Evolutionary conservation across 768 basidiomycete genomes (phyloP), one percentile per base, ranked within the genome.

Genomic region (Lanmaoa rubissima): DNA sequence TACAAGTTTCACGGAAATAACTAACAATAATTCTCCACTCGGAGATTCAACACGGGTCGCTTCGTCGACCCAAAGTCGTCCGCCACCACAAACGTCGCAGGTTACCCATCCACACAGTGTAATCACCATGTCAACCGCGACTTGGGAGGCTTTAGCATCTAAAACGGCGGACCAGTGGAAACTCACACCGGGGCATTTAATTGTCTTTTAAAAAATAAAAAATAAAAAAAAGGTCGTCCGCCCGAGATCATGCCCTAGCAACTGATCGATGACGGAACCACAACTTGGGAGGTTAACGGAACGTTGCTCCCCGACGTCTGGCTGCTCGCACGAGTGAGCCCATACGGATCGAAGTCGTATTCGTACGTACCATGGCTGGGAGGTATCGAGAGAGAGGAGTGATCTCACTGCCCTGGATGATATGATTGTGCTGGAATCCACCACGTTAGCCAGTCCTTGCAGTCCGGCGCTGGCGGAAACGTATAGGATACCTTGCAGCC

Each of bases 371-470:
- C 35, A 4, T 51, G 41, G 0, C 26, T 19, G 2, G 14, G 32
- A 11, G 16, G 38, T 11, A 11, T 51, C 34, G 10, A 57, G 48
- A 4, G 4, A 7, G 24, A 19, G n/a, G 16, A 61, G 41, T 2
- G 58, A 63, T 31, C 55, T 56, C 42, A 60, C 51, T 1, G 62
- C 62, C 40, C 58, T 64, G 21, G 53, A 57, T 2, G 62, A 64
- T n/a, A 48, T 39, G 7, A 61, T 49, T 1, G 28, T 56, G 24
- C 60, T 61, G 42, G 6, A 55, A 48, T 34, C 19, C 21, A n/a
- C 26, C 39, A 41, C 16, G 21, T 55, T 36, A 56, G 51, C 14
- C 2, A 16, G 21, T 38, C 8, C n/a, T 36, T 19, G 16, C 5
- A 39, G 13, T n/a, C 24, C 4, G 32, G 41, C 13, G 14, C 21